phyloP scores from a whole-genome alignment of 2,329 filamentous ascomycete species.

The Fusarium mundagurra region DNA sequence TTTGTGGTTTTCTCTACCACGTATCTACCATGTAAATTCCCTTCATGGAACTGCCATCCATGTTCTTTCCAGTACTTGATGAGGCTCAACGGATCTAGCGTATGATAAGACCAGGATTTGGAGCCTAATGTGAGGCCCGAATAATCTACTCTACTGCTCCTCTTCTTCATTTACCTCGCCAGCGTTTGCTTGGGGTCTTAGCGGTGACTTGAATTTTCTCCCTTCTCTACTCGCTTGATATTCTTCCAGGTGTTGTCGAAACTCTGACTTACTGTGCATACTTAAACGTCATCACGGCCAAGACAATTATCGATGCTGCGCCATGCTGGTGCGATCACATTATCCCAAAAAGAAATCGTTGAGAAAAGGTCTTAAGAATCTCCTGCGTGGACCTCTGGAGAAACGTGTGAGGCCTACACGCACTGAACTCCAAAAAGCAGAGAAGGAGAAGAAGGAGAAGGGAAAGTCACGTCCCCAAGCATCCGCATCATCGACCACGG shows the following conservation, averaged over 20 bases:
- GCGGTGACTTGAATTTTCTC: not conserved
- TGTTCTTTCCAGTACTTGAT: not conserved
- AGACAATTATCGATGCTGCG: not conserved
- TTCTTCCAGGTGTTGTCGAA: not conserved
- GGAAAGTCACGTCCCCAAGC: not conserved
- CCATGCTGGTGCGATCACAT: not conserved
- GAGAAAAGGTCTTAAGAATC: not conserved
- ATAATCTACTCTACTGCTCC: not conserved
- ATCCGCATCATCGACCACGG: no score
- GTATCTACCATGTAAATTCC: not conserved
- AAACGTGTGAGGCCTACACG: not conserved
- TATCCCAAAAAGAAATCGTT: not conserved
- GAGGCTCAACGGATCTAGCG: not conserved
- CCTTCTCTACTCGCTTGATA: not conserved
- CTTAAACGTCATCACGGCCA: not conserved
- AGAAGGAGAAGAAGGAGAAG: not conserved
- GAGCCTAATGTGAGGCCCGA: not conserved
- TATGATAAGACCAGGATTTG: not conserved
- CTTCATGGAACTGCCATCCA: not conserved
- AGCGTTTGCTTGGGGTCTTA: not conserved
- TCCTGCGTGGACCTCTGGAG: not conserved
- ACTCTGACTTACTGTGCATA: not conserved
- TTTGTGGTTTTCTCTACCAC: not conserved
- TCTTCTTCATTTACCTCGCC: not conserved
- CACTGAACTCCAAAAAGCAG: not conserved